A percentile compares a stretch with the other conserved stretches of the same genome.
phyloP scores from a whole-genome alignment of 2,329 filamentous ascomycete genomes.

The Paracamarosporium sp. region DNA sequence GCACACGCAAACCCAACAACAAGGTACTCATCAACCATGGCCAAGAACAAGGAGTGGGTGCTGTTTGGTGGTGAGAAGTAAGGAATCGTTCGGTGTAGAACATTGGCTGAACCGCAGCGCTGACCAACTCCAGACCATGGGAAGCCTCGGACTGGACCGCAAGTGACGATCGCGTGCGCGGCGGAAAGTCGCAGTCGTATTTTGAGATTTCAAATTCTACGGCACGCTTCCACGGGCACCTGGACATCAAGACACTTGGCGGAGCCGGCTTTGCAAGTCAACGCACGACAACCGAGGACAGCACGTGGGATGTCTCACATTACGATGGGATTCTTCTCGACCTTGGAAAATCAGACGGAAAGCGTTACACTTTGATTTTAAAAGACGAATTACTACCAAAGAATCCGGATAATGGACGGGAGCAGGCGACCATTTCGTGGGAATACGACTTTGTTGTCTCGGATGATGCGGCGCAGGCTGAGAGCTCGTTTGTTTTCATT shows the following conservation, averaged over 20 bases:
- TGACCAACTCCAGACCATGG: slow-evolving; percentile 60
- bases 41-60: slow-evolving; percentile 20
- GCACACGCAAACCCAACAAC: background rate
- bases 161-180: slow-evolving; percentile 79
- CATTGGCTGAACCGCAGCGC: background rate
- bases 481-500: slow-evolving; percentile 57
- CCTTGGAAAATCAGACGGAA: slow-evolving; percentile 64
- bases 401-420: slow-evolving; percentile 68
- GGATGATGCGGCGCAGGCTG: slow-evolving; percentile 13
- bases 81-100: background rate
- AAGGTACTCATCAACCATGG: slow-evolving; percentile 18
- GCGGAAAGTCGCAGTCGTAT: slow-evolving; percentile 70
- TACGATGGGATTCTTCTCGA: slow-evolving; percentile 68
- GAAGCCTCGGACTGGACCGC: slow-evolving; percentile 67
- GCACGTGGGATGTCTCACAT: slow-evolving; percentile 67
- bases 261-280: slow-evolving; percentile 86
- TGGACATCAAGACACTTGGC: slow-evolving; percentile 77
- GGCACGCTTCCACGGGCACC: slow-evolving; percentile 68
- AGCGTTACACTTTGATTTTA: slow-evolving; percentile 75
- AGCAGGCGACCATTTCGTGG: slow-evolving; percentile 75
- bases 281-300: slow-evolving; percentile 65
- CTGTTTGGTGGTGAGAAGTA: slow-evolving; percentile 43
- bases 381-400: slow-evolving; percentile 71
- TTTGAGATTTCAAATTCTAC: slow-evolving; percentile 48
- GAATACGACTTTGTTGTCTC: slow-evolving; percentile 69